phyloP scores from a whole-genome alignment of 2,329 filamentous ascomycete species.

The Curvularia lunata region DNA sequence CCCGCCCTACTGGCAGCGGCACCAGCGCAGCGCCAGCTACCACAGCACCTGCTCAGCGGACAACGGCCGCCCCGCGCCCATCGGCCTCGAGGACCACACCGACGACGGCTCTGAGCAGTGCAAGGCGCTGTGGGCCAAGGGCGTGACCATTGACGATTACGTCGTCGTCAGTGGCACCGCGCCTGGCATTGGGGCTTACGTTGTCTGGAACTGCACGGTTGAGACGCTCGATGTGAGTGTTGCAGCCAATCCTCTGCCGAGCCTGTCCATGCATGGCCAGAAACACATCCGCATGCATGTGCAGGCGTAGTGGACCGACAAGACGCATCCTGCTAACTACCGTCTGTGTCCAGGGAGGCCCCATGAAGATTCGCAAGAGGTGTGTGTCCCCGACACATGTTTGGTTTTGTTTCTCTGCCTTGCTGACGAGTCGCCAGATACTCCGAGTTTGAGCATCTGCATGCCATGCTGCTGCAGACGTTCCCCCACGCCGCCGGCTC shows the following conservation, averaged over 20 bases:
- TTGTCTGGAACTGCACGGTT: slow-evolving; percentile 91
- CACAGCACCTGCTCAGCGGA: slow-evolving; percentile 46
- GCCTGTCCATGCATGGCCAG: slow-evolving; percentile 7
- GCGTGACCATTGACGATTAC: slow-evolving; percentile 67
- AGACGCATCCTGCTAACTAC: slow-evolving; percentile 15
- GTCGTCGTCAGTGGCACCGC: slow-evolving; percentile 64
- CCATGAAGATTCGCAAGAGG: slow-evolving; percentile 66
- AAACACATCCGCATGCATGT: slow-evolving; percentile 19
- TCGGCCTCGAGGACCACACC: slow-evolving; percentile 69
- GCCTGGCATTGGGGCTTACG: slow-evolving; percentile 79
- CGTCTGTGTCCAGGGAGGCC: slow-evolving; percentile 54
- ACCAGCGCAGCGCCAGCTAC: slow-evolving; percentile 49
- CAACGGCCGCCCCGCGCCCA: slow-evolving; percentile 52
- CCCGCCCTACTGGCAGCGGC: slow-evolving; percentile 57
- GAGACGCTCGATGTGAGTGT: slow-evolving; percentile 78
- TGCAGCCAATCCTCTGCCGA: slow-evolving; percentile 24
- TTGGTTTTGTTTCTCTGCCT: not conserved
- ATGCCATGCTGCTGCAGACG: slow-evolving; percentile 73
- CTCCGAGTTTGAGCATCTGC: slow-evolving; percentile 89
- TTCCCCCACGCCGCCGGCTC: slow-evolving; percentile 85
- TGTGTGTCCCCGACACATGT: slow-evolving; percentile 36
- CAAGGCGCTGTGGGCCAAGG: slow-evolving; percentile 66
- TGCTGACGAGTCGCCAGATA: slow-evolving; percentile 63
- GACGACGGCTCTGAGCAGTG: slow-evolving; percentile 63
- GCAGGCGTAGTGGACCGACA: slow-evolving; percentile 5